Evolutionary conservation across 2,329 filamentous ascomycete genomes (phyloP), one percentile per base, ranked within the genome.

Genomic region (Lecanicillium sp.): DNA sequence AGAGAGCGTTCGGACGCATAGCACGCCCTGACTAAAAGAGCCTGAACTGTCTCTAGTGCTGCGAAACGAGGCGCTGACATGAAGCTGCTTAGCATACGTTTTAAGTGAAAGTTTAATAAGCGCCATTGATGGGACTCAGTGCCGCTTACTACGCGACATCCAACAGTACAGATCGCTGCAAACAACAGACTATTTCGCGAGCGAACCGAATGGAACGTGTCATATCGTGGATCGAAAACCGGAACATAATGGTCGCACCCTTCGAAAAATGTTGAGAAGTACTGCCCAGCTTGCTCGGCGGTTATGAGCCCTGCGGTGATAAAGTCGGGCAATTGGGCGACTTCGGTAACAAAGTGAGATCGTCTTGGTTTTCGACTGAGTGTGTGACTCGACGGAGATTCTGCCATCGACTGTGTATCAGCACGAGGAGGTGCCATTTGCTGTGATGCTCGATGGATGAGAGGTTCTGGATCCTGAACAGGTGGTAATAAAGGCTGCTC

Each of bases 1-100:
- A 74, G 48, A 7, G 67, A 70, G 1, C 70, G 60, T 37, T 74
- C 71, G 4, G 72, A 60, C 0, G 66, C 67, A 43, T 75, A 76
- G 39, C 68, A 70, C 1, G 70, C 69, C 35, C 69, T 60, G 2
- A 75, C 55, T 0, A 74, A 51, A 6, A 76, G 55, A 4, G 71
- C 69, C 40, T 76, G 71, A 0, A 75, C 52, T 0, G 65, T 68
- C 42, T 75, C 72, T 0, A 74, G 38, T 7, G 55, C 59, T 11
- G 59, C 59, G 19, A 34, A 42, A 2, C 25, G 33, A 2, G 51
- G 48, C 5, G 45, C 42, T 3, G 47, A 45, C 2, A 60, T 42
- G 3, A 52, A 53, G 1, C 66, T 51, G 27, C 66, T 66, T 8
- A 73, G 65, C 48, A 58, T 61, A 34, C 58, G 55, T 42, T 65